Base-by-base conservation (phyloP, 1,284 basidiomycete species). In the Wolfiporia cocos region DNA sequence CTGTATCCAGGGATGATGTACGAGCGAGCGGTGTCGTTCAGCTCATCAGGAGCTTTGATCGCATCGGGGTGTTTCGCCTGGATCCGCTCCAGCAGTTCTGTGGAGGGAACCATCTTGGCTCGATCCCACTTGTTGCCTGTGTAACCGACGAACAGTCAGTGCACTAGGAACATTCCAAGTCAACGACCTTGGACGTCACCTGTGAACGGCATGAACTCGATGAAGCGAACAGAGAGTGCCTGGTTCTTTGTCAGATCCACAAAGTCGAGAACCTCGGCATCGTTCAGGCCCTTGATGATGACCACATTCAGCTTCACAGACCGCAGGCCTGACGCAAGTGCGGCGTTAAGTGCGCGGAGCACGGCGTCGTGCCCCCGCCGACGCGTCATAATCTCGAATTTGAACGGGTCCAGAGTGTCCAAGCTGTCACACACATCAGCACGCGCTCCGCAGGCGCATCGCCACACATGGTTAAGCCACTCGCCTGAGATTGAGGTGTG, bases 181-280 rank as follows among this genome's bases (percentile, higher is more conserved):
- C 3, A 41, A 38, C 40, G 15, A 17, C 3, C 5, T 29, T 20
- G 4, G 10, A 10, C 23, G 20, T 46, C 37, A 85, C 85, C 88
- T 56, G 81, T 85, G 58, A 94, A 94, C 6, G 91, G 91, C 92
- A 94, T 93, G 59, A 91, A 93, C 61, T 92, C 90, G 46, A 93
- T 93, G 61, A 94, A 92, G 15, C 92, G 78, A 18, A 92, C 77
- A 32, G 79, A 86, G 31, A 92, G 62, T 2, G 67, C 62, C 42
- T 69, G 68, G 34, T 83, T 64, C 53, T 72, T 77, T 3, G 88
- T 90, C 61, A 92, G 68, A 49, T 82, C 76, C 19, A 91, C 76
- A 56, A 94, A 93, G 46, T 87, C 80, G 3, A 78, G 59, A 2
- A 91, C 69, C 61, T 94, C 90, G 12, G 68, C 58, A 54, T 92